Percentiles rank a stretch among this genome's conserved stretches.
Evolutionary conservation across 179 eudicot genomes (phyloP).

Genomic region (Pouteria campechiana): DNA sequence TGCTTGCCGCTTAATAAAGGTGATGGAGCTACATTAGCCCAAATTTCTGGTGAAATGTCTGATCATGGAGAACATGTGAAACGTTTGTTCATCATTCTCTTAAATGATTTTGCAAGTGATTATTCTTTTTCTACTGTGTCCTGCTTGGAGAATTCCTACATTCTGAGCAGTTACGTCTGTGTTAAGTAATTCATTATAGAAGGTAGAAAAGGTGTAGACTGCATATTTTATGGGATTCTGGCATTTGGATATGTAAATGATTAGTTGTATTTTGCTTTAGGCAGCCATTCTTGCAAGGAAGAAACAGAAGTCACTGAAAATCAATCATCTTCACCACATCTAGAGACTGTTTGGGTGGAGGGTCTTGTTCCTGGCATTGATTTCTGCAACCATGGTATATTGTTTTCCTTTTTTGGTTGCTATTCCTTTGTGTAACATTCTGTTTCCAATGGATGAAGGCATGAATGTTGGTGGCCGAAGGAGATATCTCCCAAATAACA

Average conservation of each 20-base stretch:
- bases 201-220: no score
- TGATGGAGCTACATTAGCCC: constrained; percentile 6
- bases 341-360: constrained; percentile 76
- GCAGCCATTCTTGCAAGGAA: no score
- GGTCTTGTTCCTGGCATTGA: constrained; percentile 98
- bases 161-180: no score
- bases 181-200: no score
- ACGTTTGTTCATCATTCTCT: constrained; percentile 14
- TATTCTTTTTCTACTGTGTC: no score
- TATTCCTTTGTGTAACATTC: neutral
- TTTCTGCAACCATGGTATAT: constrained; percentile 93
- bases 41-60: constrained; percentile 9
- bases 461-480: no score
- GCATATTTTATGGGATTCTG: no score
- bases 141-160: no score
- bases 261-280: no score
- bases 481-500: no score
- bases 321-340: constrained; percentile 21
- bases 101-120: neutral
- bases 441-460: no score
- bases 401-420: neutral
- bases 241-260: no score
- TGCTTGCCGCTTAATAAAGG: constrained; percentile 6
- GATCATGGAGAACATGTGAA: constrained; percentile 11
- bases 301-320: constrained; percentile 17